Percentiles rank a stretch among this genome's conserved stretches.
Evolutionary conservation across 768 basidiomycete genomes (phyloP).

Genomic region (Lentinula lateritia): DNA sequence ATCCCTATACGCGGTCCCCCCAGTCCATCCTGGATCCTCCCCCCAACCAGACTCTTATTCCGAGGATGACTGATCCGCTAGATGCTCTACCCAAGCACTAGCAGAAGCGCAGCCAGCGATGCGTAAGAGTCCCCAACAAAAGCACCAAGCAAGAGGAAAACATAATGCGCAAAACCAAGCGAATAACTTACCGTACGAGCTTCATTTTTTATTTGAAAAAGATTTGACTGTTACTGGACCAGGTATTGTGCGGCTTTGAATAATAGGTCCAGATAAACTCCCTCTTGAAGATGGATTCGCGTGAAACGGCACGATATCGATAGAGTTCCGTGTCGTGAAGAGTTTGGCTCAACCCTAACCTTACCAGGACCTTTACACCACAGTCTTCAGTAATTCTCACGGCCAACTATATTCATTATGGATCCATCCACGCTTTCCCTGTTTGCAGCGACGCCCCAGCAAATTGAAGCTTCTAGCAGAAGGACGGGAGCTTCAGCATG

Average conservation of each 20-base stretch:
- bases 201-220: slow-evolving; percentile 47
- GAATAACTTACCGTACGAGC: slow-evolving; percentile 63
- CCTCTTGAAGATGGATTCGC: neutral
- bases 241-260: neutral
- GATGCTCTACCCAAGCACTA: too few relatives aligned
- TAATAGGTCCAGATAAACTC: neutral
- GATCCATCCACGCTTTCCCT: slow-evolving; percentile 28
- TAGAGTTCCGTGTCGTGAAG: too few relatives aligned
- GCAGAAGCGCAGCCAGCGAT: too few relatives aligned
- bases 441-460: slow-evolving; percentile 42
- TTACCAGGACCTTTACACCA: neutral
- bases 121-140: too few relatives aligned
- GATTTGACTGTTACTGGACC: neutral
- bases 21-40: neutral
- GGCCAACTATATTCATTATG: too few relatives aligned
- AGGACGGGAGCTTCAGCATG: slow-evolving; percentile 31
- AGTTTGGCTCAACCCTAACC: neutral
- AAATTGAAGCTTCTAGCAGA: slow-evolving; percentile 35
- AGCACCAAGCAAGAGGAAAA: neutral
- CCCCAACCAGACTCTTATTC: neutral
- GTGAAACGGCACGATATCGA: neutral
- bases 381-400: too few relatives aligned
- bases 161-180: neutral
- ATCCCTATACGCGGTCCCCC: neutral
- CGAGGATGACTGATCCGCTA: neutral